Percentiles rank a stretch among this genome's conserved stretches.
Evolutionary conservation across 108 stramenopile species (phyloP).

Genomic region (Conticribra weissflogii): DNA sequence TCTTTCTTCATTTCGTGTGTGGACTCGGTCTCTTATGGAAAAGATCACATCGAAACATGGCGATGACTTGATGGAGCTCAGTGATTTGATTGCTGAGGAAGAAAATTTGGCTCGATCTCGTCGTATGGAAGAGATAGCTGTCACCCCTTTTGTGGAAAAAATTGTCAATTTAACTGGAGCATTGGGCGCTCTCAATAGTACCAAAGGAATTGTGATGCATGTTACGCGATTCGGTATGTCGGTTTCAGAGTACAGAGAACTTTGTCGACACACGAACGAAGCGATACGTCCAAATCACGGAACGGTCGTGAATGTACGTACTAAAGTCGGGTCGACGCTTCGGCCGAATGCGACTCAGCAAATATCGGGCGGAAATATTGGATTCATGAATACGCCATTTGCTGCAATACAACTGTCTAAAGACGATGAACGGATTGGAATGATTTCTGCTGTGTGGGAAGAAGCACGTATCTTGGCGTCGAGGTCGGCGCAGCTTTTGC

Average conservation of each 20-base stretch:
- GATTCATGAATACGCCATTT: neutral
- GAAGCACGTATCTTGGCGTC: conserved; percentile 44
- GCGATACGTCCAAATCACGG: conserved; percentile 25
- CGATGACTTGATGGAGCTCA: conserved; percentile 50
- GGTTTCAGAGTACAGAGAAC: conserved; percentile 41
- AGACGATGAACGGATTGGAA: conserved; percentile 14
- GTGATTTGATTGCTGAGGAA: conserved; percentile 50
- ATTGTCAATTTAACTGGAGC: neutral
- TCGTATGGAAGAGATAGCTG: conserved; percentile 35
- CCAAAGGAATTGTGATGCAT: conserved; percentile 18
- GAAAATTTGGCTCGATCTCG: conserved; percentile 37
- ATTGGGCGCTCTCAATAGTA: conserved; percentile 9
- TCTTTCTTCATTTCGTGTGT: conserved; percentile 31
- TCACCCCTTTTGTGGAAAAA: conserved; percentile 22
- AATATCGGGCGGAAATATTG: neutral
- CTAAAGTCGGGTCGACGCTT: neutral
- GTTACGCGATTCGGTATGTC: conserved; percentile 33
- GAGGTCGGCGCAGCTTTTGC: conserved; percentile 44
- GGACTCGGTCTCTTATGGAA: conserved; percentile 35
- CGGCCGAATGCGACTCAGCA: neutral
- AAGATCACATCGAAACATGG: conserved; percentile 36
- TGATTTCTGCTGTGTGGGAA: conserved; percentile 40
- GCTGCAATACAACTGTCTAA: conserved; percentile 11
- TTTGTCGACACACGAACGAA: conserved; percentile 43
- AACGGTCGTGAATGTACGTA: conserved; percentile 27